These are phyloP conservation scores for Pelagophyceae sp. DNA, from an alignment of 352 stramenopile genomes.

Conservation along the genomic window DNA sequence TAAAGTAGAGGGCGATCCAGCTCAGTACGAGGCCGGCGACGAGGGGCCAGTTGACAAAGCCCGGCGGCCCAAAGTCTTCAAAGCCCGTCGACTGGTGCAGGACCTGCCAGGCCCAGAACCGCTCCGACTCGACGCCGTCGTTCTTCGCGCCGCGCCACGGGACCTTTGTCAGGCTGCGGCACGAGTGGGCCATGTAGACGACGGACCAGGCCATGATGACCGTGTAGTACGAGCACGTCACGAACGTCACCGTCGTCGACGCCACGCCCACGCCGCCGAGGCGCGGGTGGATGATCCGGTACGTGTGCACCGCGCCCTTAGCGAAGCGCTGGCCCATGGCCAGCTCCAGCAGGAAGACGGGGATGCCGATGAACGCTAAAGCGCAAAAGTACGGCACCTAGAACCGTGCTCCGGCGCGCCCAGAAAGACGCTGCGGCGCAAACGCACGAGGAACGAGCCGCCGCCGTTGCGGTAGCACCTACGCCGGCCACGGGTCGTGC, in stretches of 20 bases:
- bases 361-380: slow-evolving; percentile 25
- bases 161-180: slow-evolving; percentile 4
- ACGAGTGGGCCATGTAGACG: slow-evolving; percentile 25
- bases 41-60: neutral
- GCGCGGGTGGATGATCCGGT: slow-evolving; percentile 8
- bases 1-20: slow-evolving; percentile 22
- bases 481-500: too few relatives aligned
- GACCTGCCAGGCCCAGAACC: neutral
- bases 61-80: neutral
- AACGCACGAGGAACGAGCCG: slow-evolving; percentile 32
- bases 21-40: slow-evolving; percentile 15
- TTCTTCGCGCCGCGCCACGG: slow-evolving; percentile 25
- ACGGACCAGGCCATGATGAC: slow-evolving; percentile 26
- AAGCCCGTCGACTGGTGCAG: neutral
- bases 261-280: slow-evolving; percentile 22
- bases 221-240: slow-evolving; percentile 23
- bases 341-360: slow-evolving; percentile 27
- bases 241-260: slow-evolving; percentile 17
- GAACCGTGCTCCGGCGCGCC: too few relatives aligned
- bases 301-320: slow-evolving; percentile 13
- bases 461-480: slow-evolving; percentile 25
- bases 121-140: neutral
- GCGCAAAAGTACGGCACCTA: slow-evolving; percentile 25
- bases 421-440: too few relatives aligned
- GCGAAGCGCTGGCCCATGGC: slow-evolving; percentile 24